Evolutionary conservation across 2,329 filamentous ascomycete species (phyloP), one percentile per base, ranked within the genome.

Genomic region (Periconia sp.): DNA sequence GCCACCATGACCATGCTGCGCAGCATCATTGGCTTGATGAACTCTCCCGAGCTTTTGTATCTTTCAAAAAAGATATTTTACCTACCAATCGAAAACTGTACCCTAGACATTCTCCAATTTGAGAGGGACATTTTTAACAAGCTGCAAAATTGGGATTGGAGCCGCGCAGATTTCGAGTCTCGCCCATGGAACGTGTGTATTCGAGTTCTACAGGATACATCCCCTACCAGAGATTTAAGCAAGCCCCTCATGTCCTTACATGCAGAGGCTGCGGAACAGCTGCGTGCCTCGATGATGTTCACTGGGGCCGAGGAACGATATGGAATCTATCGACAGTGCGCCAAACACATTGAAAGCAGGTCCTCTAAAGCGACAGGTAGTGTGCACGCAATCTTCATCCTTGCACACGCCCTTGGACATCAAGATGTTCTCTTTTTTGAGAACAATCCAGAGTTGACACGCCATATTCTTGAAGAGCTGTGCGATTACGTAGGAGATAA

Each of bases 1-100:
- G 92, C 92, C 27, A 83, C 95, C 20, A 79, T 92, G 45, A 79
- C 80, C 17, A 89, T 96, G 84, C 74, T 88, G 23, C 68, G 68
- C 15, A 72, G 72, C 37, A 79, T 83, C 9, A 73, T 81, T 48
- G 67, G 67, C 9, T 76, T 83, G 58, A 75, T 74, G 68, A 71
- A 65, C 35, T 57, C 54, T 55, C 70, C 57, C 53, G 76, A 75
- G 57, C 72, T 91, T 40, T 69, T 88, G 7, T 87, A 91, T 64
- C 55, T 74, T 18, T 90, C 87, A 64, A 77, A 82, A 47, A 95
- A 94, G 69, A 79, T 94, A 23, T 77, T 86, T 50, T 61, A 69
- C 11, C 54, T 73, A 15, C 66, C 71, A 7, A 60, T 72, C 23
- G 59, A 66, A 19, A 63, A 58, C 41, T 70, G 66, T 50, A 73